Base-by-base conservation (phyloP, 164 flowering plant species). In the Umbellularia californica region DNA sequence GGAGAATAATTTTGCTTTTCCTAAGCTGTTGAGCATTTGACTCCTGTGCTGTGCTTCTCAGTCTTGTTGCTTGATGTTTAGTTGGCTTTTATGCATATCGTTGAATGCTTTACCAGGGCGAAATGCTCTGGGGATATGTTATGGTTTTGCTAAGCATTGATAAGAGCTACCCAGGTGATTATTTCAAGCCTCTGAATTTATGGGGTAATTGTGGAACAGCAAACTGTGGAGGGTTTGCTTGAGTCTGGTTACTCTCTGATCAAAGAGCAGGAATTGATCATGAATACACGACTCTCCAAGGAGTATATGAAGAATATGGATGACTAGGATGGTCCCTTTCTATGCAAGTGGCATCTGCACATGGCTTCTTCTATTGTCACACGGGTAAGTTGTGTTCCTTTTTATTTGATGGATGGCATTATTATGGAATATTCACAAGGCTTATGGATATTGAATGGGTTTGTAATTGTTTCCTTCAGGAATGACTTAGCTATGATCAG, bases 261-360 rank as follows among this genome's bases (percentile, higher is more conserved):
- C 71, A 86, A 77, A 79, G 97, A 94, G 72, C 98, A 90, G 76
- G 82, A 85, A 82, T 82, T 92, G 74, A 78, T 94, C 62, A 90
- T 85, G 92, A 87, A 85, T 52, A 84, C 79, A 52, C 90, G 84
- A 79, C 95, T 92, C 72, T 89, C 98, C 23, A 94, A 92, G 81
- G 95, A 92, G 72, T 94, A 94, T 87, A 86, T 94, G 95, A 94
- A 92, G 84, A 94, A 94, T 82, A 85, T 92, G 27, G 94, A 90
- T 69, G 86, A 84, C 74, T 89, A 80, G 74, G 41, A 65, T 33
- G 50, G 65, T 19, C 27, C 3, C 47, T n/a, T 20, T 23, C 55
- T 41, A n/a, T 11, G 22, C 7, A 64, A 23, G 24, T 25, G 67
- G 67, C 67, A 25, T 64, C 64, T 60, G 64, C 64, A 60, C 47